Percentiles rank a stretch among this genome's conserved stretches.
Evolutionary conservation across 176 grass and related monocot genomes (phyloP).

Genomic region (Lolium multiflorum): DNA sequence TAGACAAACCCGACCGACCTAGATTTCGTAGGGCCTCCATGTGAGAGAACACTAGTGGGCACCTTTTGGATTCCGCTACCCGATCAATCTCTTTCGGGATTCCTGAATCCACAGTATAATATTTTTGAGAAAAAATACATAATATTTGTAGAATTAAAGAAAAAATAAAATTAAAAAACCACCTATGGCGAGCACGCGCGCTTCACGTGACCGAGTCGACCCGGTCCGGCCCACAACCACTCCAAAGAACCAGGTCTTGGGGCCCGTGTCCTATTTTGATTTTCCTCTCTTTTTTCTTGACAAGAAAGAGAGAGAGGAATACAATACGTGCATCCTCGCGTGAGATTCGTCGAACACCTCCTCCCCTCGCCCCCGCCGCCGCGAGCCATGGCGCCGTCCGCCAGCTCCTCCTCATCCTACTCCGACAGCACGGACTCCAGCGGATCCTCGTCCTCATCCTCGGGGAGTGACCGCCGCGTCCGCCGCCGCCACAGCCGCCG

Average conservation of each 20-base stretch:
- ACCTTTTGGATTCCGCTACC: no score
- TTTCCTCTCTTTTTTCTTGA: not conserved
- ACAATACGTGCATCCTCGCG: slow-evolving; percentile 15
- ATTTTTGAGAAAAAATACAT: no score
- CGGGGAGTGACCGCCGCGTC: slow-evolving; percentile 46
- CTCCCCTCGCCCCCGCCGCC: not conserved
- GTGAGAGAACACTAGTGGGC: no score
- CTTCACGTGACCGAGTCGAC: no score
- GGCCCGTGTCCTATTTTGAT: not conserved
- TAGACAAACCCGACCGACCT: no score
- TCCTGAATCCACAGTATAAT: no score
- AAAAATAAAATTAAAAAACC: no score
- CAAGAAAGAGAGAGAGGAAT: not conserved
- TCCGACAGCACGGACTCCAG: slow-evolving; percentile 1
- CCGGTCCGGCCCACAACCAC: not conserved
- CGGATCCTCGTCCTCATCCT: slow-evolving; percentile 2
- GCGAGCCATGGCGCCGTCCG: slow-evolving; percentile 55
- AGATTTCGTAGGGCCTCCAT: no score
- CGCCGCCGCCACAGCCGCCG: slow-evolving; percentile 42
- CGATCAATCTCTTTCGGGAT: no score
- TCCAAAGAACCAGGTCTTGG: not conserved
- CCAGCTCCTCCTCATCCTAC: slow-evolving; percentile 33
- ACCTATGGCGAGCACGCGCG: no score
- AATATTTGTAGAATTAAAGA: no score
- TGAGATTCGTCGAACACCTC: slow-evolving; percentile 17